These are phyloP conservation scores for Xerocomus alliaceus DNA, from an alignment of 1,284 basidiomycete genomes.

Conservation along the genomic window DNA sequence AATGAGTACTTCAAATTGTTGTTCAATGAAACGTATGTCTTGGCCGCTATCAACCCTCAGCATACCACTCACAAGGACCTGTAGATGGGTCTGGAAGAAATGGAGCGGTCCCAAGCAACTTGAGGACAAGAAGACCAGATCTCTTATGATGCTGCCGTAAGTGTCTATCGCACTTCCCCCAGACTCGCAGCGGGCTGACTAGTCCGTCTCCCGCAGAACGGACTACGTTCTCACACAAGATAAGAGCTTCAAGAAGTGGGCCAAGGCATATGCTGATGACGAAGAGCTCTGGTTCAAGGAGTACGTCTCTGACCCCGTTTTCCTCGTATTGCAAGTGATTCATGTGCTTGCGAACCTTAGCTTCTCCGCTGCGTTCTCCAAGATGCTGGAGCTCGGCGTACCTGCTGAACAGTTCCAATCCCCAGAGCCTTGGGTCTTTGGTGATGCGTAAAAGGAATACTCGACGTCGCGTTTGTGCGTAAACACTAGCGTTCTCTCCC, in stretches of 20 bases:
- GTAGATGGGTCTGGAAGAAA: constrained; percentile 80
- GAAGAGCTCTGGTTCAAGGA: constrained; percentile 90
- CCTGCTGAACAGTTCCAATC: constrained; percentile 77
- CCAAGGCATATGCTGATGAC: constrained; percentile 83
- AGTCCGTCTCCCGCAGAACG: constrained; percentile 53
- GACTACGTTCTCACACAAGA: constrained; percentile 86
- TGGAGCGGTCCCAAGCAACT: constrained; percentile 95
- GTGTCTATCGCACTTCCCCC: constrained; percentile 35
- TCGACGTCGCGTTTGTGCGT: neutral
- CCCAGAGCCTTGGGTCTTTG: constrained; percentile 76
- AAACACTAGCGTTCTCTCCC: too few relatives aligned
- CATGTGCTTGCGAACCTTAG: constrained; percentile 47
- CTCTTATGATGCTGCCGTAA: constrained; percentile 95
- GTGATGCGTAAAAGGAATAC: constrained; percentile 44
- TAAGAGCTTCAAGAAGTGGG: constrained; percentile 88
- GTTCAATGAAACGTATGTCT: constrained; percentile 51
- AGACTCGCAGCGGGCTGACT: neutral
- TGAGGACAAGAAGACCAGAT: constrained; percentile 87
- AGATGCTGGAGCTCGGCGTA: constrained; percentile 89
- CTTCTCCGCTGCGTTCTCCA: constrained; percentile 79
- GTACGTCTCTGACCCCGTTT: constrained; percentile 36
- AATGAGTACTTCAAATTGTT: constrained; percentile 93
- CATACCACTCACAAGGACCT: neutral
- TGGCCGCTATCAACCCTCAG: neutral
- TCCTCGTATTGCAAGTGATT: neutral